Evolutionary conservation across 371 early-diverging fungal genomes (phyloP).

Genomic region (Lichtheimia hyalospora): DNA sequence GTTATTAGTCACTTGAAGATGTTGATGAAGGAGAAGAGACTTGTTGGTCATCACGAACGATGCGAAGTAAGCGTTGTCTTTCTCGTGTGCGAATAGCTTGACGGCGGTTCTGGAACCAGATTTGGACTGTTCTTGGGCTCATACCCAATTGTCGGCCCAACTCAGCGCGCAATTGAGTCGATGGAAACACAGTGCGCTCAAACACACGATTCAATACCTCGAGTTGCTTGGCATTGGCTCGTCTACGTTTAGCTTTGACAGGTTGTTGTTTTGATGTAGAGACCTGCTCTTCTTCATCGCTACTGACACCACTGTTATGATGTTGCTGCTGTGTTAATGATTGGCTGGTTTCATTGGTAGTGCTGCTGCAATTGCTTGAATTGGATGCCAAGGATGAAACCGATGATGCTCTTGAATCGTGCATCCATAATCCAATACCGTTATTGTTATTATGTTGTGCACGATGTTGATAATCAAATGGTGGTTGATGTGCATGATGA

Average conservation of each 20-base stretch:
- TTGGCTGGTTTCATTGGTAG: background rate
- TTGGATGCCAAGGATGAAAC: conserved; percentile 5
- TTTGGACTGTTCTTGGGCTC: conserved; percentile 83
- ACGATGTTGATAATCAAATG: background rate
- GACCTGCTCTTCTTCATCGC: conserved; percentile 12
- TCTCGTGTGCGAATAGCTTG: conserved; percentile 63
- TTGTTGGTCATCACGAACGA: conserved; percentile 11
- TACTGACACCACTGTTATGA: background rate
- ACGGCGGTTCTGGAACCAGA: conserved; percentile 97
- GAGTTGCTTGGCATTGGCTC: conserved; percentile 52
- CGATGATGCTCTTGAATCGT: conserved; percentile 4
- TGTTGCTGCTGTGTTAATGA: conserved; percentile 4
- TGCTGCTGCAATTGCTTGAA: background rate
- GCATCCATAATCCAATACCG: background rate
- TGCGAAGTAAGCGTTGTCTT: conserved; percentile 40
- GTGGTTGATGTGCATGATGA: background rate
- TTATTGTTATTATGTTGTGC: background rate
- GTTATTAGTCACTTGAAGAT: background rate
- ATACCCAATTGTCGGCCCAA: conserved; percentile 88
- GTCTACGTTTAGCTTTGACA: conserved; percentile 50
- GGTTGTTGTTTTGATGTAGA: background rate
- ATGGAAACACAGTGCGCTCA: conserved; percentile 63
- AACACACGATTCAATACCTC: conserved; percentile 59
- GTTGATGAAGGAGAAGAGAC: background rate
- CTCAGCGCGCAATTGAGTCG: conserved; percentile 78